phyloP scores from a whole-genome alignment of 1,284 basidiomycete genomes.

The Microbotryomycetes sp. region DNA sequence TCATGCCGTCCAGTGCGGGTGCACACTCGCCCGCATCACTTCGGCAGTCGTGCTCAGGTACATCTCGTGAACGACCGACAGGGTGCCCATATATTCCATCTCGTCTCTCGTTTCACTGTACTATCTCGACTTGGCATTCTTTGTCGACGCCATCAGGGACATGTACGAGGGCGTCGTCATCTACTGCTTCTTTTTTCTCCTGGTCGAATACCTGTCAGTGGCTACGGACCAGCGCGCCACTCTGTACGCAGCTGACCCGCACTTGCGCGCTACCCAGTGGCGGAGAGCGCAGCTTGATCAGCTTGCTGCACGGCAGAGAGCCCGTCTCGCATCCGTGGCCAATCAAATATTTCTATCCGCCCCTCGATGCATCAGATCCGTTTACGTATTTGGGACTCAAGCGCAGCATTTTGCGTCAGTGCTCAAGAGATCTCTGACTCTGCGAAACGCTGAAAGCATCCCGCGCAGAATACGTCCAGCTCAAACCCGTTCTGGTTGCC shows the following conservation, averaged over 20 bases:
- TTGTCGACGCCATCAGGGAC: constrained; percentile 90
- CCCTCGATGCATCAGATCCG: constrained; percentile 82
- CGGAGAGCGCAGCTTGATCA: constrained; percentile 84
- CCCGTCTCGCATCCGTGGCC: constrained; percentile 84
- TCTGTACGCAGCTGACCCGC: not conserved
- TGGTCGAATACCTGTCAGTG: constrained; percentile 39
- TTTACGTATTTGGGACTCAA: constrained; percentile 91
- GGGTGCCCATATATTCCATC: constrained; percentile 83
- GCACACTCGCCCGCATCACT: too few species aligned
- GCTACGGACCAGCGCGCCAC: not conserved
- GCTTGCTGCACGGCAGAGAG: constrained; percentile 78
- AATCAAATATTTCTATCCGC: constrained; percentile 59
- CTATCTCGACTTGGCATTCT: constrained; percentile 88
- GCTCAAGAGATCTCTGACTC: not conserved
- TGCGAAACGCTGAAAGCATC: not conserved
- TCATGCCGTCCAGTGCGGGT: not conserved
- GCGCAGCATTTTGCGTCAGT: constrained; percentile 84
- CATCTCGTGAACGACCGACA: too few species aligned
- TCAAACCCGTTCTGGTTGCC: constrained; percentile 83
- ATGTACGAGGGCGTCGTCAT: constrained; percentile 98
- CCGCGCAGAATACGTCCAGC: constrained; percentile 81
- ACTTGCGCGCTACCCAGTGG: too few species aligned
- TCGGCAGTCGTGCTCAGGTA: too few species aligned
- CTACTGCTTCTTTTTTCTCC: constrained; percentile 50
- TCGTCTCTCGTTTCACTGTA: constrained; percentile 88